Conservation (phyloP, 305 asterid genomes). For the Ruellia speciosa region DNA sequence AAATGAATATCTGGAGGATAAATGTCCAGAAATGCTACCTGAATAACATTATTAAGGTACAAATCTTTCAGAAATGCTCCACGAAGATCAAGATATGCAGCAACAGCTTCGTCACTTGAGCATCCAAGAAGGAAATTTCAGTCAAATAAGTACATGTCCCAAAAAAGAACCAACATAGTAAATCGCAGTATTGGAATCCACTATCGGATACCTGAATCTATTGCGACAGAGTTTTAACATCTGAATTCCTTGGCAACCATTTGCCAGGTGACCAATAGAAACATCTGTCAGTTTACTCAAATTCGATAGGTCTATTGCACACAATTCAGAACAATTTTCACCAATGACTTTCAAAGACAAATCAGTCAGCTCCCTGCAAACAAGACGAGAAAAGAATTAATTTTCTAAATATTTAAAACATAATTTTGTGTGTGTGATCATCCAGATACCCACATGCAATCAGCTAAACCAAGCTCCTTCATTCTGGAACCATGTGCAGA, state of each 20-base stretch:
- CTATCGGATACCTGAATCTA: conserved; percentile 47
- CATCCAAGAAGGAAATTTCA: conserved; percentile 16
- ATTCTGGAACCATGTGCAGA: conserved; percentile 49
- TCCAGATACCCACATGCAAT: conserved; percentile 58
- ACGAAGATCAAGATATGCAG: conserved; percentile 73
- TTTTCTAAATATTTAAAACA: conserved; percentile 1
- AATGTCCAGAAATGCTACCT: conserved; percentile 33
- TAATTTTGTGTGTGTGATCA: neutral
- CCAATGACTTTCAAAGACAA: conserved; percentile 55
- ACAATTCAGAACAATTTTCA: conserved; percentile 43
- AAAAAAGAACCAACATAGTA: neutral
- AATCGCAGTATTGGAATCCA: neutral
- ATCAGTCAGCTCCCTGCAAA: conserved; percentile 69
- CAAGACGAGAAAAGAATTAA: conserved; percentile 8
- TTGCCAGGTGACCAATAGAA: conserved; percentile 70
- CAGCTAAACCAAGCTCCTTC: conserved; percentile 71
- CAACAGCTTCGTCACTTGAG: conserved; percentile 83
- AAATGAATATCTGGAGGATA: too few relatives aligned
- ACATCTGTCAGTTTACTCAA: conserved; percentile 64
- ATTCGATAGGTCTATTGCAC: conserved; percentile 54
- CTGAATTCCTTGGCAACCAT: conserved; percentile 65
- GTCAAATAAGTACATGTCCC: conserved; percentile 6
- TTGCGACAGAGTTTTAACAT: conserved; percentile 54
- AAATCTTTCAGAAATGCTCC: conserved; percentile 59
- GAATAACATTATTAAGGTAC: conserved; percentile 48